Evolutionary conservation across 352 stramenopile genomes (phyloP).

Genomic region (Phytophthora aleatoria): DNA sequence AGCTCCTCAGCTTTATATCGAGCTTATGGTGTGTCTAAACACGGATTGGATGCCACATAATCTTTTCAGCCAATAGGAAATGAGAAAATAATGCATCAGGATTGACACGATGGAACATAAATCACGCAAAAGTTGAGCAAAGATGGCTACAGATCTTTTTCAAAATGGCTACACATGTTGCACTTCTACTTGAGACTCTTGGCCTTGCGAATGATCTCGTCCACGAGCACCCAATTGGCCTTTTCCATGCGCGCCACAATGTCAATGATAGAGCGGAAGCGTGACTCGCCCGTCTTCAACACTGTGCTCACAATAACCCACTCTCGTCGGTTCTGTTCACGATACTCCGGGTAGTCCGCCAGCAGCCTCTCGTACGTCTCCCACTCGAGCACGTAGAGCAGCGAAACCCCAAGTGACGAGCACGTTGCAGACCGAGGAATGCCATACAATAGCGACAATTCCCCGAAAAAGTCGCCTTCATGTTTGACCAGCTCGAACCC

Average conservation of each 20-base stretch:
- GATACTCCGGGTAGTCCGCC: conserved; percentile 77
- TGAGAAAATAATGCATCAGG: neutral
- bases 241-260: conserved; percentile 69
- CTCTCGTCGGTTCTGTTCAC: conserved; percentile 69
- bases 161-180: conserved; percentile 9
- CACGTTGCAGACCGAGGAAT: conserved; percentile 79
- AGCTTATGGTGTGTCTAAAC: neutral
- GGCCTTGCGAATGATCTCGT: conserved; percentile 74
- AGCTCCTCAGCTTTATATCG: neutral
- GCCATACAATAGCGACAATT: conserved; percentile 71
- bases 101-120: neutral
- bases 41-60: conserved; percentile 6
- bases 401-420: conserved; percentile 61
- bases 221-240: conserved; percentile 63
- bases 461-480: conserved; percentile 79
- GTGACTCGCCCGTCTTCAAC: conserved; percentile 57
- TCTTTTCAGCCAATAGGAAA: neutral
- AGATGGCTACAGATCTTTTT: conserved; percentile 14
- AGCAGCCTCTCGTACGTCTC: conserved; percentile 73
- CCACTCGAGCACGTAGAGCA: conserved; percentile 84
- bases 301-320: conserved; percentile 79
- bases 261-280: conserved; percentile 72
- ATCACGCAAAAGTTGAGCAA: neutral
- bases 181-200: conserved; percentile 55
- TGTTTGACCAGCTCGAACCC: conserved; percentile 79